A percentile compares a stretch with the other conserved stretches of the same genome.
phyloP scores from a whole-genome alignment of 2,329 filamentous ascomycete species.

The Fusarium drepaniforme region DNA sequence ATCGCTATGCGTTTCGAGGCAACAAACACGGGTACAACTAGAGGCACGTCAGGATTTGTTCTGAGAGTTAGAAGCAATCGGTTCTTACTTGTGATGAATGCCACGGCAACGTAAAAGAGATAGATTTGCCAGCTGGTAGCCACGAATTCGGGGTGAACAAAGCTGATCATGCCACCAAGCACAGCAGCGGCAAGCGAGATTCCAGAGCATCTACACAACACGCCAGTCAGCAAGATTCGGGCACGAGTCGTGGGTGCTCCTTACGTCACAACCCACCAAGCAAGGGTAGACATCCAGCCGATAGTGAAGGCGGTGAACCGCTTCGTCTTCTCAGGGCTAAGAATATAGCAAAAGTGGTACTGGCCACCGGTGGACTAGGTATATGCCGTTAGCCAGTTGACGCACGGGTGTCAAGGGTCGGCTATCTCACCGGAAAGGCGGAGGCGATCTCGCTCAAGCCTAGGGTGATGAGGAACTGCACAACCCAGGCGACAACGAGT shows the following conservation, averaged over 20 bases:
- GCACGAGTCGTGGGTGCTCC: too few relatives aligned
- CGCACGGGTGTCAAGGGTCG: not conserved
- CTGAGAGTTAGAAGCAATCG: not conserved
- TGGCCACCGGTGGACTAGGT: constrained; percentile 21
- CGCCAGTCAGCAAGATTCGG: not conserved
- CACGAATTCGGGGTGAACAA: not conserved
- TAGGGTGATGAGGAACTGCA: constrained; percentile 19
- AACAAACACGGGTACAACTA: constrained; percentile 13
- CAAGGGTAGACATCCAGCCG: constrained; percentile 19
- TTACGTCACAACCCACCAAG: constrained; percentile 29
- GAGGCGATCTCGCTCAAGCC: constrained; percentile 24
- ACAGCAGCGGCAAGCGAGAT: constrained; percentile 8
- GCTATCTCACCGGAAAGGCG: constrained; percentile 13
- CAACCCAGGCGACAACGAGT: constrained; percentile 14
- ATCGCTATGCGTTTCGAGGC: constrained; percentile 9
- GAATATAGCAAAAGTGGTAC: constrained; percentile 29
- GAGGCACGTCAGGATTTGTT: not conserved
- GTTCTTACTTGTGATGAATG: constrained; percentile 11
- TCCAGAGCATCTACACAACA: constrained; percentile 12
- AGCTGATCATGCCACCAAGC: constrained; percentile 12
- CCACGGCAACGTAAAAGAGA: constrained; percentile 12
- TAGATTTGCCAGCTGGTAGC: constrained; percentile 17
- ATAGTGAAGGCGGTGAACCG: constrained; percentile 14
- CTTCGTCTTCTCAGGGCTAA: constrained; percentile 11
- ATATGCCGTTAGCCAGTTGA: not conserved